Evolutionary conservation across 2,329 filamentous ascomycete species (phyloP), one percentile per base, ranked within the genome.

Genomic region (Chaetomiaceae sp.): DNA sequence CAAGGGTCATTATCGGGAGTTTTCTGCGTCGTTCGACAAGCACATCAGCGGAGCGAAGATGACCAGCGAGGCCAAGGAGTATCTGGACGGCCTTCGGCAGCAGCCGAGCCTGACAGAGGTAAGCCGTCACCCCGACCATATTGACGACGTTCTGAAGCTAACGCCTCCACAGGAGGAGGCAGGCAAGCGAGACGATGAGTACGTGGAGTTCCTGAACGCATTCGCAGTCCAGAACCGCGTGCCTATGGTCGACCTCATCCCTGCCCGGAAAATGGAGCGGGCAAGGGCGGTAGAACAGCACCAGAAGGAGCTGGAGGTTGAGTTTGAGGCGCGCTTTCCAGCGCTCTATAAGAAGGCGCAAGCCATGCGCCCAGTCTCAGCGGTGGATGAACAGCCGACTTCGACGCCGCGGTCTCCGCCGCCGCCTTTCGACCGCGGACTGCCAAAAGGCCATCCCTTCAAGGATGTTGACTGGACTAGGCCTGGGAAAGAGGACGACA

Each of bases 1-100:
- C 27, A 78, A 78, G 55, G 75, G 76, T 0, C 73, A 76, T 43
- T 79, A 74, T 56, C 67, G 68, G 38, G 75, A 79, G 51, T 79
- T 79, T 50, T 74, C 73, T 14, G 64, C 66, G 20, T 74, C 72
- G 0, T 79, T 76, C 51, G 69, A 70, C 49, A 71, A 70, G 48
- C 72, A 75, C 49, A 73, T 78, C 48, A 65, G 64, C 17, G 70
- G 68, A 4, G 56, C 62, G 24, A 71, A 64, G 49, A 73, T 67
- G 57, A 68, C 66, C 1, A 60, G 65, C 18, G 64, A 63, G 7
- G 66, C 66, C n/a, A 65, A 64, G 30, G 62, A 68, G 35, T 68
- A 70, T 45, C 47, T 67, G 3, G 69, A 70, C 36, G 60, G 64
- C 34, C 56, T 70, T 9, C 58, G 65, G n/a, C 62, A 66, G 26